Base-by-base conservation (phyloP, 208 protist genomes). In the Trypanosoma mega region DNA sequence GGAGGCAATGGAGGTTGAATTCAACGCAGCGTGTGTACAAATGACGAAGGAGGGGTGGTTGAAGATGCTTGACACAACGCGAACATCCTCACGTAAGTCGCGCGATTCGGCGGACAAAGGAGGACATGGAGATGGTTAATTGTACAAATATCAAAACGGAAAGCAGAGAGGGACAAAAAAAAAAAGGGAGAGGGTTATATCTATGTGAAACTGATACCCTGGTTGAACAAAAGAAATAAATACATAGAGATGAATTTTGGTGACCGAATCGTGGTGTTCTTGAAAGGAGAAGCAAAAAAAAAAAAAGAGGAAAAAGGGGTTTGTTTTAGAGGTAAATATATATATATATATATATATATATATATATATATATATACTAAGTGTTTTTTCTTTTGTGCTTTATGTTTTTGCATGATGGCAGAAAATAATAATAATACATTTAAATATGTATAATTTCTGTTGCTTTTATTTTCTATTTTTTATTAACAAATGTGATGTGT, bases 31-130 rank as follows among this genome's bases (percentile, higher is more conserved):
- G 0, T 59, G 78, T 33, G 59, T 44, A n/a, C 36, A 23, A 6
- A 49, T 74, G 45, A 85, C 76, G 54, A 54, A 80, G 8, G 87
- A 94, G 21, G 87, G 80, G 8, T 94, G 87, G 85, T 63, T 84
- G 2, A 34, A 31, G 21, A n/a, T 70, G 0, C 36, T 69, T 4
- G 53, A 64, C 21, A 14, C 18, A 11, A 20, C 43, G 0, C 26
- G 47, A 49, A 48, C 33, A 20, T 39, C 20, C 0, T 65, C 59
- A 6, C 34, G 34, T 39, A 12, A 6, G 8, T 16, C 6, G 12
- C 34, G 12, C n/a, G n/a, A n/a, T n/a, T n/a, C n/a, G 34, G 12
- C 8, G 12, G 12, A 12, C 8, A 39, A 39, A 39, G 34, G 34
- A 39, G 12, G 12, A 39, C 12, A 12, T 16, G 12, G 12, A 39